Percentiles rank a stretch among this genome's conserved stretches.
Conservation (phyloP, 2,329 filamentous ascomycete species). For the Penicillium concentricum region DNA sequence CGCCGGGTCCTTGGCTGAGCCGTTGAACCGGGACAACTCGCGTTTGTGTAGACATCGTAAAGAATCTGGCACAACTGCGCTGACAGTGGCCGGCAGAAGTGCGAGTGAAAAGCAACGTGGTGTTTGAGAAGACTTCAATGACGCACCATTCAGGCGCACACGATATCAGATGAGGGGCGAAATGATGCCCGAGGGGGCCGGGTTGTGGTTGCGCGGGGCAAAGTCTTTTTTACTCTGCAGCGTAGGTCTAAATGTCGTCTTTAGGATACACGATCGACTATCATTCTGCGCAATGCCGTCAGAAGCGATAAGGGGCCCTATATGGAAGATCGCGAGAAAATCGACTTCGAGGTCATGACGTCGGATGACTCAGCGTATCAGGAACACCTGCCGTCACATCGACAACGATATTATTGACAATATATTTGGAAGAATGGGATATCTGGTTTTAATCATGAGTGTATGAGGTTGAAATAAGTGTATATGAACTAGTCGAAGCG, state of each 20-base stretch:
- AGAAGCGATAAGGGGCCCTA: conserved; percentile 4
- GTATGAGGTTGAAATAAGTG: not conserved
- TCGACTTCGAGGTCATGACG: conserved; percentile 18
- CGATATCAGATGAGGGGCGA: conserved; percentile 18
- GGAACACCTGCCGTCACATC: not conserved
- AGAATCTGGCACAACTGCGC: conserved; percentile 28
- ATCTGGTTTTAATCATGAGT: not conserved
- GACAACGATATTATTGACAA: not conserved
- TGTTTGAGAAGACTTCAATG: conserved; percentile 17
- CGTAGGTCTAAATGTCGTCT: not conserved
- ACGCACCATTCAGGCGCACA: conserved; percentile 17
- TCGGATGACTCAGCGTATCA: conserved; percentile 25
- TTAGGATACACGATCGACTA: conserved; percentile 11
- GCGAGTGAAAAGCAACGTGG: conserved; percentile 32
- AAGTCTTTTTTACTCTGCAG: not conserved
- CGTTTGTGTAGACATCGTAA: conserved; percentile 28
- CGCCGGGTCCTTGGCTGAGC: conserved; percentile 36
- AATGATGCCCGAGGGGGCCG: conserved; percentile 5
- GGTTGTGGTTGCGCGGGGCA: conserved; percentile 3
- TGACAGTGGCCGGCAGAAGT: conserved; percentile 31
- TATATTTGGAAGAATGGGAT: not conserved
- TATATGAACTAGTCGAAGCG: not conserved
- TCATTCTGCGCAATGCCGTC: conserved; percentile 11
- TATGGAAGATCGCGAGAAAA: conserved; percentile 14
- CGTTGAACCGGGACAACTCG: conserved; percentile 40